Conservation (phyloP, 2,329 filamentous ascomycete genomes). For the Colletotrichum tabaci region DNA sequence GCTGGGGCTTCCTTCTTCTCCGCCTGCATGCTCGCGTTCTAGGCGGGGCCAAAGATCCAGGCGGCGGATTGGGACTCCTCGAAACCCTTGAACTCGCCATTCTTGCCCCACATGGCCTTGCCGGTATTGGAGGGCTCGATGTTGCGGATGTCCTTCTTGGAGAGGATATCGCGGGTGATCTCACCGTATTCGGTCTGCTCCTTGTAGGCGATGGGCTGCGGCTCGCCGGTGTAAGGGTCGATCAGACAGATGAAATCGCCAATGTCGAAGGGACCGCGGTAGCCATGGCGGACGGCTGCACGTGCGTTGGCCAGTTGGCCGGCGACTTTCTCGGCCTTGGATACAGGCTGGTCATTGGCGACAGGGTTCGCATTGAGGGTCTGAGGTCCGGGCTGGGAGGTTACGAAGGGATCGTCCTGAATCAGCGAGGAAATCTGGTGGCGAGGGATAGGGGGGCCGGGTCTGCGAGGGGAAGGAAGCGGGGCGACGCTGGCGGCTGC, state of each 20-base stretch:
- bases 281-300: background rate
- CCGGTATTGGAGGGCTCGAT: background rate
- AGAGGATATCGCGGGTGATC: background rate
- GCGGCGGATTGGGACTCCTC: slow-evolving; percentile 10
- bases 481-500: background rate
- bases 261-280: slow-evolving; percentile 20
- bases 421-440: background rate
- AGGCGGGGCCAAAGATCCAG: slow-evolving; percentile 20
- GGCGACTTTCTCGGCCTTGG: background rate
- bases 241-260: slow-evolving; percentile 25
- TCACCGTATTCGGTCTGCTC: background rate
- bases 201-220: slow-evolving; percentile 3
- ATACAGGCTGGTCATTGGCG: too few relatives aligned
- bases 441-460: background rate
- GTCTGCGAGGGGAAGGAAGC: background rate
- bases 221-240: slow-evolving; percentile 23
- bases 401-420: background rate
- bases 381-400: background rate
- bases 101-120: slow-evolving; percentile 10
- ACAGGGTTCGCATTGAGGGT: background rate
- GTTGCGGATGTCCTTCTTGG: background rate
- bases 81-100: slow-evolving; percentile 34
- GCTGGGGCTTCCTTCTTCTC: background rate
- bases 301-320: background rate
- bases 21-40: slow-evolving; percentile 18